phyloP scores from a whole-genome alignment of 148 eudicot genomes.

The Agrostemma githago region DNA sequence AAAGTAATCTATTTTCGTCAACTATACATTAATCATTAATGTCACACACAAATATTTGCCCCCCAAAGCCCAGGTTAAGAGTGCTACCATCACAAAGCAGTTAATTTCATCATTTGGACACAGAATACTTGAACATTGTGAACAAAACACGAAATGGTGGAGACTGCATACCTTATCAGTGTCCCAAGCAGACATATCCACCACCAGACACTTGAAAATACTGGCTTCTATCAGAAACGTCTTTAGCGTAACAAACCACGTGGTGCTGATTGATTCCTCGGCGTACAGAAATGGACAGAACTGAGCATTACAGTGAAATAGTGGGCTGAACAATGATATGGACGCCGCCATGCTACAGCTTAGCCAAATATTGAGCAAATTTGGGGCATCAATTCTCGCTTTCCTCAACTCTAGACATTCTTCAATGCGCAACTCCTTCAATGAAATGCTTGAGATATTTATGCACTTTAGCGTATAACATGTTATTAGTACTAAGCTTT shows the following conservation, averaged over 20 bases:
- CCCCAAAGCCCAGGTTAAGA: neutral
- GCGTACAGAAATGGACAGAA: neutral
- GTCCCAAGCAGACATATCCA: neutral
- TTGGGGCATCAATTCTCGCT: slow-evolving; percentile 10
- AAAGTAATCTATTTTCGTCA: neutral
- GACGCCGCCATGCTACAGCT: neutral
- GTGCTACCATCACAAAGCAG: neutral
- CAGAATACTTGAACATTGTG: neutral
- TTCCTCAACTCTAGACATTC: neutral
- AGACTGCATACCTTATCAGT: neutral
- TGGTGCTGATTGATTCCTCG: no score
- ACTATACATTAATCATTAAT: neutral
- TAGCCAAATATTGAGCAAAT: slow-evolving; percentile 4
- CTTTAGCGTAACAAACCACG: neutral
- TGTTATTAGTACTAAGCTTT: neutral
- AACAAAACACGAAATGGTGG: slow-evolving; percentile 10
- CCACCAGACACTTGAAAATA: neutral
- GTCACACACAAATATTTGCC: no score
- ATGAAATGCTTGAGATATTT: neutral
- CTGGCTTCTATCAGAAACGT: slow-evolving; percentile 1
- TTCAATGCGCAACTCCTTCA: neutral
- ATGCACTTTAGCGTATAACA: neutral
- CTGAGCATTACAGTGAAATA: neutral
- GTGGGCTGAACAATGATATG: neutral
- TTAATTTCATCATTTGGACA: neutral